Evolutionary conservation across 2,329 filamentous ascomycete genomes (phyloP).

Genomic region (Botrytis tulipae): DNA sequence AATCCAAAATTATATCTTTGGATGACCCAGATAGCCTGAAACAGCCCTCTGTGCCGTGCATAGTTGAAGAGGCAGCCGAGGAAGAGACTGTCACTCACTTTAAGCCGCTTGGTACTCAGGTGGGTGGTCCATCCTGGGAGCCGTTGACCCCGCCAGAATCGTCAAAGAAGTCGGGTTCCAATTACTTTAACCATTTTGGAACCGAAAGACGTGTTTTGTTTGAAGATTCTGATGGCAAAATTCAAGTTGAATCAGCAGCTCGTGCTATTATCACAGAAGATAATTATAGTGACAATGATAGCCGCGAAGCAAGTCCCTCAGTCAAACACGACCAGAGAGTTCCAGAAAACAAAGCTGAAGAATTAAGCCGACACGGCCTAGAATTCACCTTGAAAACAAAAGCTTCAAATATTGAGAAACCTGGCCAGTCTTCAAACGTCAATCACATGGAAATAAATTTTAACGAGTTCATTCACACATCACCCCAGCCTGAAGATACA

Average conservation of each 20-base stretch:
- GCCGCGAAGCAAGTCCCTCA: slow-evolving; percentile 4
- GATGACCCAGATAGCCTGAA: background rate
- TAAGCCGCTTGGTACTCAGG: background rate
- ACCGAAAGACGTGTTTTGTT: background rate
- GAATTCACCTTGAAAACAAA: background rate
- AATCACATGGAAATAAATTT: background rate
- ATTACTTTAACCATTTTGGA: background rate
- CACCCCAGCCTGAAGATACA: background rate
- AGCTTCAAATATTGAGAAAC: background rate
- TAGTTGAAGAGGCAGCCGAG: background rate
- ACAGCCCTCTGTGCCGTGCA: background rate
- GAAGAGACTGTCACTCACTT: background rate
- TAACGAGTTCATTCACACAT: background rate
- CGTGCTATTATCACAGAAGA: background rate
- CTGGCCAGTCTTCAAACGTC: background rate
- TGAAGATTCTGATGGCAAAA: background rate
- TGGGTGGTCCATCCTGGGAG: background rate
- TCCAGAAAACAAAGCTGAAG: background rate
- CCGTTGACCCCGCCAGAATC: slow-evolving; percentile 3
- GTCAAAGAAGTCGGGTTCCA: background rate
- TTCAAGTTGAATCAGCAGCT: background rate
- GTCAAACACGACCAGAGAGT: background rate
- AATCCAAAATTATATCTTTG: background rate
- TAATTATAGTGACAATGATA: slow-evolving; percentile 5
- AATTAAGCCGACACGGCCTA: background rate